Conservation (phyloP, 331 rosid genomes). For the Rhamnella rubrinervis region DNA sequence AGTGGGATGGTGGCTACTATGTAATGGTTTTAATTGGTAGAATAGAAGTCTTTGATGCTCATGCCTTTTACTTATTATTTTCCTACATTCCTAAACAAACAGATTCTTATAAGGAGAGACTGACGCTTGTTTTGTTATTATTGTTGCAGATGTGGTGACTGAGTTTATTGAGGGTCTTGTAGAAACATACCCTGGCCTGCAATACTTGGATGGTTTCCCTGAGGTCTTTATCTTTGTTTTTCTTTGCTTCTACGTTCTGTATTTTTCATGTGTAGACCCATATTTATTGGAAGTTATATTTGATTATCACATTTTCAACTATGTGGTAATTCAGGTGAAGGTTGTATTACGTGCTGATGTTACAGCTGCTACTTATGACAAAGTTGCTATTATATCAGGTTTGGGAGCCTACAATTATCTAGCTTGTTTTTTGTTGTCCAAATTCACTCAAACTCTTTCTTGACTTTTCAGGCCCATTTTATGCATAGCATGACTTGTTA, state of each 20-base stretch:
- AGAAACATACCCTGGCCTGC: conserved; percentile 87
- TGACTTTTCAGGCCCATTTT: not conserved
- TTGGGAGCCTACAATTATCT: not conserved
- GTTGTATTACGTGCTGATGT: conserved; percentile 92
- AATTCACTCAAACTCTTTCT: not conserved
- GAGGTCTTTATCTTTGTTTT: conserved; percentile 39
- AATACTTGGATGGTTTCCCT: conserved; percentile 92
- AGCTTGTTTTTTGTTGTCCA: not conserved
- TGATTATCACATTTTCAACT: conserved; percentile 2
- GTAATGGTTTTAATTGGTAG: not conserved
- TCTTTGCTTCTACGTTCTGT: not conserved
- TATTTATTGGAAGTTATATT: not conserved
- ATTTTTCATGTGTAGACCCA: not conserved
- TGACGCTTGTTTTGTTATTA: conserved; percentile 10
- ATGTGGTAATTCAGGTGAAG: conserved; percentile 68
- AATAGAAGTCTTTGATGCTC: not conserved
- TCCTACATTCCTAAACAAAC: not conserved
- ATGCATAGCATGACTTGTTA: not conserved
- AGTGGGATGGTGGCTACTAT: not conserved
- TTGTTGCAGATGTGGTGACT: conserved; percentile 83
- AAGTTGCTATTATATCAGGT: conserved; percentile 97
- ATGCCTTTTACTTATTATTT: not conserved
- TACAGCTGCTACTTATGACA: conserved; percentile 59
- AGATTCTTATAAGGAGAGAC: not conserved
- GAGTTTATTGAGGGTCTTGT: conserved; percentile 94